Conservation (phyloP, 805 yeast genomes). For the Pichia sporocuriosa region DNA sequence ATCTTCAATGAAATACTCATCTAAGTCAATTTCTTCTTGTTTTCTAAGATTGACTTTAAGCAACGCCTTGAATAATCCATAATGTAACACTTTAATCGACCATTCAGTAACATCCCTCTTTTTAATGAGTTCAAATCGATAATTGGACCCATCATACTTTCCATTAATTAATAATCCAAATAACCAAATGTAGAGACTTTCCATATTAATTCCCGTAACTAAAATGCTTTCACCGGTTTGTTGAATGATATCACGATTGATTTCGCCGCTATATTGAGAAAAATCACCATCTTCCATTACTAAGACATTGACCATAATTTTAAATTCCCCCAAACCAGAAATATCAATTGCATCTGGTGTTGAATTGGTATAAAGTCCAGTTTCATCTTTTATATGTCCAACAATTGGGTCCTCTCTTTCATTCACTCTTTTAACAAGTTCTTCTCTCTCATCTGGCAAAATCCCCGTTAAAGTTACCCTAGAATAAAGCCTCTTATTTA, state of each 20-base stretch:
- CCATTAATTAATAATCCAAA: conserved; percentile 6
- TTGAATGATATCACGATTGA: not conserved
- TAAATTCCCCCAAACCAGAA: not conserved
- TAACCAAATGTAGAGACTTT: conserved; percentile 4
- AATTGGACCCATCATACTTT: not conserved
- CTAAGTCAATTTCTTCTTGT: conserved; percentile 2
- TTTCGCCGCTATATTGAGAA: conserved; percentile 4
- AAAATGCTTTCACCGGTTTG: not conserved
- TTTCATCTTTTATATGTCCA: not conserved
- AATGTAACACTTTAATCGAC: conserved; percentile 2
- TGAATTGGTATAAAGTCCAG: too few relatives aligned
- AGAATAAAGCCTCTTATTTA: not conserved
- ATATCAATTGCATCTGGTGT: too few relatives aligned
- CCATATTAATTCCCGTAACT: not conserved
- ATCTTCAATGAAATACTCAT: conserved; percentile 10
- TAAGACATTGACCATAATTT: conserved; percentile 3
- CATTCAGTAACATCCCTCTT: not conserved
- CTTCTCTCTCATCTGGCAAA: not conserved
- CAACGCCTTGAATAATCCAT: conserved; percentile 9
- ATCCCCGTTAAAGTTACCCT: not conserved
- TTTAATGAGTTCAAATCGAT: conserved; percentile 1
- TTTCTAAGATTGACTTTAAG: not conserved
- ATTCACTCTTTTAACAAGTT: not conserved
- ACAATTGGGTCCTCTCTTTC: not conserved
- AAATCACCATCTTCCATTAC: not conserved